Evolutionary conservation across 2,329 filamentous ascomycete genomes (phyloP), one percentile per base, ranked within the genome.

Genomic region (Alternaria dauci): DNA sequence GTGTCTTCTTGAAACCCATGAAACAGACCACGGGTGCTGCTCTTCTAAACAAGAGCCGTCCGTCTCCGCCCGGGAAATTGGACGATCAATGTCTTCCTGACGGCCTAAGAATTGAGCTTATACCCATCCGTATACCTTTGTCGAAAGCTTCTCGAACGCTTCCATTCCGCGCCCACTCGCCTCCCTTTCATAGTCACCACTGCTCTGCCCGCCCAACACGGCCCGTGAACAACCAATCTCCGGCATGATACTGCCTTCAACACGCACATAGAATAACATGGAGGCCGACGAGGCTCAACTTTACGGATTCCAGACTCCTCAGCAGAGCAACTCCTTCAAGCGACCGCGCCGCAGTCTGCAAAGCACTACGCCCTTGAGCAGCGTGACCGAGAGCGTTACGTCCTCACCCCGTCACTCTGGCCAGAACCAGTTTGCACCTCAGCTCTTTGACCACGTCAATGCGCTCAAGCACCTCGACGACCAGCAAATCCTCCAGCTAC

Each of bases 21-120:
- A 65, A 65, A 65, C 62, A 62, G 59, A 59, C 62, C 62, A 65
- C 54, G 62, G 62, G 48, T 63, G 56, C 56, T 63, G 57, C 60
- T 54, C 62, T 65, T 63, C 76, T 77, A 76, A 77, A 77, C 75
- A 77, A 75, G 71, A 73, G 69, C 69, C 73, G 72, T 74, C 73
- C 73, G 73, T 71, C 63, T 74, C 71, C 72, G 71, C 71, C 69
- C 74, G 73, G 75, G 74, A 78, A 70, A 77, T 78, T 76, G 74
- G 75, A 76, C 74, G 74, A 76, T 76, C 73, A 76, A 72, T 74
- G 73, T 76, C 74, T 76, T 76, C 71, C 70, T 78, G 70, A 75
- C 72, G 71, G 71, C 68, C 73, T 74, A 65, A 70, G 67, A 72
- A 73, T 71, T 68, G 66, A 73, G 70, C 73, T 69, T 65, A 67